Evolutionary conservation across 371 early-diverging fungal species (phyloP).

Genomic region (Sporodiniella umbellata): DNA sequence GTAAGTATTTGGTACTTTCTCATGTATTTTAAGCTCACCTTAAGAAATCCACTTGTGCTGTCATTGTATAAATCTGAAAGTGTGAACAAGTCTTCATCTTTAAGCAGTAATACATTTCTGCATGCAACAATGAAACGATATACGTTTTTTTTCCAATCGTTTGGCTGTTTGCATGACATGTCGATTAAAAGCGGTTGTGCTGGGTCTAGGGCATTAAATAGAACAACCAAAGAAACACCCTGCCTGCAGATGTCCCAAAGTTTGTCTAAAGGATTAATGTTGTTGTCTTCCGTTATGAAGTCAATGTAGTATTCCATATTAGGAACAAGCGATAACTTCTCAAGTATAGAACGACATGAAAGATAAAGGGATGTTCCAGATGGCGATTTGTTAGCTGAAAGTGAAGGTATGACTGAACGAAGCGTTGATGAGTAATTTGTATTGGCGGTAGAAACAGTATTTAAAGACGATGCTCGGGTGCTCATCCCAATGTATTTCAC

Average conservation of each 20-base stretch:
- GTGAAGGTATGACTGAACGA: constrained; percentile 21
- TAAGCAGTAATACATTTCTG: constrained; percentile 61
- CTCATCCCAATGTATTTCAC: too few relatives aligned
- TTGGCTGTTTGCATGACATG: constrained; percentile 33
- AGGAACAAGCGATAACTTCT: constrained; percentile 56
- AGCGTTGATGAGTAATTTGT: constrained; percentile 5
- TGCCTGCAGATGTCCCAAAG: constrained; percentile 87
- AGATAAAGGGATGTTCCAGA: constrained; percentile 59
- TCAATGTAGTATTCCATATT: constrained; percentile 58
- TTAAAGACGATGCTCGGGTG: too few relatives aligned
- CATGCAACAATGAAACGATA: constrained; percentile 78
- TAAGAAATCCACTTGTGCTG: constrained; percentile 93
- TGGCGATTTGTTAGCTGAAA: constrained; percentile 35
- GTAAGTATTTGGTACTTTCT: not conserved
- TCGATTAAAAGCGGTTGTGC: constrained; percentile 51
- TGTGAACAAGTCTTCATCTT: constrained; percentile 79
- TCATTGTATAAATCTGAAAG: constrained; percentile 87
- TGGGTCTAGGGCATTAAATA: constrained; percentile 76
- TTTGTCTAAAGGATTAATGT: constrained; percentile 75
- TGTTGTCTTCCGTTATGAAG: constrained; percentile 12
- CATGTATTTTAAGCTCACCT: constrained; percentile 53
- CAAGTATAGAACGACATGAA: constrained; percentile 56
- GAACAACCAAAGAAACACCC: constrained; percentile 79
- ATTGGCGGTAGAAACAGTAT: too few relatives aligned
- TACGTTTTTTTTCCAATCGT: constrained; percentile 80